Percentiles rank a stretch among this genome's conserved stretches.
phyloP scores from a whole-genome alignment of 2,329 filamentous ascomycete genomes.

The Fusarium camptoceras region DNA sequence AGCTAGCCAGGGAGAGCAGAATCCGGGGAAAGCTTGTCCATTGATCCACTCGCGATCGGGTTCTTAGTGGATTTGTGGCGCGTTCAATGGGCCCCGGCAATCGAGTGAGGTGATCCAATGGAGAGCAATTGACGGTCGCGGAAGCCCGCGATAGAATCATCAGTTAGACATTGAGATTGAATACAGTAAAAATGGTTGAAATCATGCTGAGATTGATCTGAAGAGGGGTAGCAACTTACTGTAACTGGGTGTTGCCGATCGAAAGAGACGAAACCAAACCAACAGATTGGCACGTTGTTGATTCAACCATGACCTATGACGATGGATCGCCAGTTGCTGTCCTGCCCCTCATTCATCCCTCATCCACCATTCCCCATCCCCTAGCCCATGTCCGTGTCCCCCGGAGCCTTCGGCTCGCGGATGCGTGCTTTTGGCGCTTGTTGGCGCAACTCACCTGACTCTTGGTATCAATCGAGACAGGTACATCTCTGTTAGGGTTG shows the following conservation, averaged over 20 bases:
- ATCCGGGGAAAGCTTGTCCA: conserved; percentile 53
- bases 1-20: conserved; percentile 42
- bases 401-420: conserved; percentile 44
- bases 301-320: conserved; percentile 36
- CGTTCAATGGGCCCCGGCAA: conserved; percentile 28
- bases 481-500: background rate
- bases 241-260: conserved; percentile 29
- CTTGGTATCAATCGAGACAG: conserved; percentile 13
- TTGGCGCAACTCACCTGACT: conserved; percentile 46
- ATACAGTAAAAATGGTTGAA: background rate
- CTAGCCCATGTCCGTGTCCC: conserved; percentile 15
- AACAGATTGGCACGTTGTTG: conserved; percentile 29
- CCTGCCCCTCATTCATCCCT: conserved; percentile 22
- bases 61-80: conserved; percentile 38
- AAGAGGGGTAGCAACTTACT: conserved; percentile 8
- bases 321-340: conserved; percentile 42
- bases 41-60: conserved; percentile 45
- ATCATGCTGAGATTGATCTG: conserved; percentile 3
- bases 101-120: conserved; percentile 36
- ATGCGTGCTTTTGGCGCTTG: conserved; percentile 40
- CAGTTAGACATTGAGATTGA: background rate
- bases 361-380: background rate
- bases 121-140: conserved; percentile 22
- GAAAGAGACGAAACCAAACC: conserved; percentile 4
- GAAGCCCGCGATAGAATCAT: conserved; percentile 19